Conservation (phyloP, 2,329 filamentous ascomycete species). For the Aureobasidium zeae region DNA sequence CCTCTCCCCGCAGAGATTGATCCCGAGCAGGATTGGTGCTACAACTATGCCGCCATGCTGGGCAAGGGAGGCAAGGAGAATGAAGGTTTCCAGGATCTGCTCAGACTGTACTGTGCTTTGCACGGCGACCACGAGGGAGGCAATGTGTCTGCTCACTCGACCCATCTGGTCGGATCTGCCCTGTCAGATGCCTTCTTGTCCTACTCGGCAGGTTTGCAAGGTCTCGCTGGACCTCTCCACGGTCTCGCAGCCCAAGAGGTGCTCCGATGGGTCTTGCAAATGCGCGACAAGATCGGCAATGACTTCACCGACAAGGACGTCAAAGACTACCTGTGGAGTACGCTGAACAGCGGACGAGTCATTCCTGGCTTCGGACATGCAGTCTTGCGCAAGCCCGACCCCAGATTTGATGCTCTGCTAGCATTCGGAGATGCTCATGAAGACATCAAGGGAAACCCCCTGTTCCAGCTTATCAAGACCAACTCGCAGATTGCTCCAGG, state of each 20-base stretch:
- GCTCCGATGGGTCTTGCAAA: constrained; percentile 89
- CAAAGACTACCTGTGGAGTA: constrained; percentile 82
- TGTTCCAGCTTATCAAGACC: constrained; percentile 89
- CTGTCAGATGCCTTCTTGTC: constrained; percentile 91
- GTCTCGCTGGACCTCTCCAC: constrained; percentile 87
- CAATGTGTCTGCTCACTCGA: constrained; percentile 92
- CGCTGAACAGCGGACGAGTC: constrained; percentile 86
- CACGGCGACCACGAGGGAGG: constrained; percentile 98
- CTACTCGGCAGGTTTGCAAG: constrained; percentile 91
- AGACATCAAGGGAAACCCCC: constrained; percentile 75
- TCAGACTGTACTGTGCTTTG: constrained; percentile 87
- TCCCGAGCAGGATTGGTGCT: constrained; percentile 84
- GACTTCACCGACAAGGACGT: constrained; percentile 74
- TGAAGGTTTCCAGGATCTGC: constrained; percentile 88
- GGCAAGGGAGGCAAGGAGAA: constrained; percentile 82
- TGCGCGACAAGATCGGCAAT: constrained; percentile 78
- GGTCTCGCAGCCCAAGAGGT: constrained; percentile 95
- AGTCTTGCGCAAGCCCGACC: constrained; percentile 92
- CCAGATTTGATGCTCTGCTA: constrained; percentile 93
- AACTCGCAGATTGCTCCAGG: constrained; percentile 86
- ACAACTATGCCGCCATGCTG: constrained; percentile 96
- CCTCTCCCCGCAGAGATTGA: constrained; percentile 70
- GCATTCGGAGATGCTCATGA: constrained; percentile 81
- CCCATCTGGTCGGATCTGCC: constrained; percentile 88
- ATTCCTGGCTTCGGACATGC: constrained; percentile 94